Conservation (phyloP, 1,284 basidiomycete species). For the Sanghuangporus baumii region DNA sequence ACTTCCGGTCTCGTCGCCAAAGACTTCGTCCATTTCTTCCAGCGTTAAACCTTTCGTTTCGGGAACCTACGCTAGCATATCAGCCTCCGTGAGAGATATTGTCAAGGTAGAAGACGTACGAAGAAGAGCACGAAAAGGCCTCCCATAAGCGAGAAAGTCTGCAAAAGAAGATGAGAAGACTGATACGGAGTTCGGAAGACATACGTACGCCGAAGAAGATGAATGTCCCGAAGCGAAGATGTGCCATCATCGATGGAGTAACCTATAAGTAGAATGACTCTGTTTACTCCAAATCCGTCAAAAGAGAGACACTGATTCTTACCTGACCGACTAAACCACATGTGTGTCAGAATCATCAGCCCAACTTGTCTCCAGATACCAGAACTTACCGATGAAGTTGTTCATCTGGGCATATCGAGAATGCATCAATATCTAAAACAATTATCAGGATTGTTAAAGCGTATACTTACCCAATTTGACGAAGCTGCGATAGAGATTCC, state of each 20-base stretch:
- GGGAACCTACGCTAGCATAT: slow-evolving; percentile 38
- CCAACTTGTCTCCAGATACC: not conserved
- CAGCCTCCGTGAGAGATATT: not conserved
- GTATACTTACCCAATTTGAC: slow-evolving; percentile 55
- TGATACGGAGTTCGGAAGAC: not conserved
- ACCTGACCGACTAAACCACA: not conserved
- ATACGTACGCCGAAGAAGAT: slow-evolving; percentile 56
- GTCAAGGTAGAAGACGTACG: slow-evolving; percentile 31
- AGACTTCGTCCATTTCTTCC: slow-evolving; percentile 69
- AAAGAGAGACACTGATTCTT: slow-evolving; percentile 25
- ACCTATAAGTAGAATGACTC: slow-evolving; percentile 33
- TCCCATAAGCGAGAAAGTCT: slow-evolving; percentile 58
- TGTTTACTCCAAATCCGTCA: slow-evolving; percentile 16
- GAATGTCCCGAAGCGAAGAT: slow-evolving; percentile 60
- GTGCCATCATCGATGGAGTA: slow-evolving; percentile 56
- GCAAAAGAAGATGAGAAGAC: not conserved
- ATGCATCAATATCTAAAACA: not conserved
- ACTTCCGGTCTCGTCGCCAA: slow-evolving; percentile 47
- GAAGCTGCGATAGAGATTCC: slow-evolving; percentile 65
- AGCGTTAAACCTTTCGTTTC: slow-evolving; percentile 64
- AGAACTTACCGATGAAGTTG: slow-evolving; percentile 57
- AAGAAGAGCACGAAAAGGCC: slow-evolving; percentile 59
- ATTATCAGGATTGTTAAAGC: not conserved
- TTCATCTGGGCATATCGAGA: slow-evolving; percentile 50
- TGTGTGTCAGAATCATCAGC: not conserved